These are phyloP conservation scores for Arthrinium phaeospermum DNA, from an alignment of 2,329 filamentous ascomycete genomes.

Conservation along the genomic window DNA sequence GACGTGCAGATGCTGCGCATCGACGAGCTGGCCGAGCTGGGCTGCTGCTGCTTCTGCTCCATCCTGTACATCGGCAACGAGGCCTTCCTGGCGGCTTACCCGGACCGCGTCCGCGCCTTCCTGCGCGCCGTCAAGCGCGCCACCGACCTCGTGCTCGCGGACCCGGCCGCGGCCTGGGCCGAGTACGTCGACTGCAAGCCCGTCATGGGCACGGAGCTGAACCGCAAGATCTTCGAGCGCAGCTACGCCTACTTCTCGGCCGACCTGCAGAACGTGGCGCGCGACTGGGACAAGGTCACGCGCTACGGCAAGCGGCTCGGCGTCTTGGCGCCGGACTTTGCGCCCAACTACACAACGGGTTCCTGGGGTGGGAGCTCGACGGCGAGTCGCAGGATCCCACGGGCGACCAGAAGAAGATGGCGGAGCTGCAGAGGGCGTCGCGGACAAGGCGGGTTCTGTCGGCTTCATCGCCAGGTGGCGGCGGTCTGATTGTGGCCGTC, in stretches of 20 bases:
- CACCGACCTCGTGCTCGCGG: conserved; percentile 72
- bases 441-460: conserved; percentile 66
- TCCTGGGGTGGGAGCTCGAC: conserved; percentile 69
- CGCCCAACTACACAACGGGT: conserved; percentile 77
- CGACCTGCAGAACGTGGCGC: conserved; percentile 74
- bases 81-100: conserved; percentile 68
- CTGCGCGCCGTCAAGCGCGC: conserved; percentile 76
- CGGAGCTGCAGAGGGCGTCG: conserved; percentile 70
- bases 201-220: conserved; percentile 69
- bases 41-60: conserved; percentile 84
- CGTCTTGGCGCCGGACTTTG: conserved; percentile 67
- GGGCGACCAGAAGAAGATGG: conserved; percentile 79
- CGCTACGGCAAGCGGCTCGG: conserved; percentile 76
- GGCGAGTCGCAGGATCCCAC: conserved; percentile 69
- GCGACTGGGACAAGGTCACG: conserved; percentile 81
- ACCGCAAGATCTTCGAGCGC: conserved; percentile 81
- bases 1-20: conserved; percentile 84
- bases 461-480: conserved; percentile 40
- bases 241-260: conserved; percentile 78
- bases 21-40: conserved; percentile 78
- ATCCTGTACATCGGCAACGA: conserved; percentile 84
- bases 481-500: neutral
- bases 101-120: conserved; percentile 70
- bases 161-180: conserved; percentile 67
- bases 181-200: conserved; percentile 78